Base-by-base conservation (phyloP, 768 basidiomycete genomes). In the Mycena leptocephala region DNA sequence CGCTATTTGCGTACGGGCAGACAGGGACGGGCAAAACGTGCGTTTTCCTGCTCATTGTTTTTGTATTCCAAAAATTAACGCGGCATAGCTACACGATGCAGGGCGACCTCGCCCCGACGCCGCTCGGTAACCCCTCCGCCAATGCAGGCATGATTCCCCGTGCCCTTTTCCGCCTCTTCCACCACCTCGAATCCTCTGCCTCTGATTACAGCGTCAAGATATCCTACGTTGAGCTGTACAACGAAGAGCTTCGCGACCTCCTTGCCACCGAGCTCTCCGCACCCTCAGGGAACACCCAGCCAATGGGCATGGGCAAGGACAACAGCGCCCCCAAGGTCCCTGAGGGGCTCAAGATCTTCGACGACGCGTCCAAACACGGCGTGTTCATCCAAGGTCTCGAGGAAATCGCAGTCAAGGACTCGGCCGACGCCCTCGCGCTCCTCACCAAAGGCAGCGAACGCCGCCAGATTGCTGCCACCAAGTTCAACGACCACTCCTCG, bases 11-110 rank as follows among this genome's bases (percentile, higher is more conserved):
- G 5, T 99, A 99, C 82, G 98, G 98, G 2, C 98, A 99, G 84
- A 99, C 98, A 0, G 98, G 98, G 0, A 99, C 98, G 0, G 98
- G 98, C 26, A 99, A 99, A 87, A 99, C 98, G 96, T 98, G 83
- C 80, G 96, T 88, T 5, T 55, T n/a, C n/a, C 62, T 64, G 35
- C 58, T 32, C n/a, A 51, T 64, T 24, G 72, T 26, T 59, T 22
- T 59, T 66, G 22, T 62, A 63, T 48, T 28, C 70, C 37, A 66
- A 33, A 24, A 26, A 35, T 24, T 51, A 30, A 65, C 28, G 78
- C 65, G 30, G 62, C 46, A 30, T 16, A 95, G 94, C 55, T 95
- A 97, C 82, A 99, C 98, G 4, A 99, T 99, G 98, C 97, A 99
- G 85, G 98, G 98, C 20, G 97, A 99, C 82, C 87, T 98, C 28